Evolutionary conservation across 495 filamentous ascomycete species (phyloP).

Genomic region (Penicillium subrubescens): DNA sequence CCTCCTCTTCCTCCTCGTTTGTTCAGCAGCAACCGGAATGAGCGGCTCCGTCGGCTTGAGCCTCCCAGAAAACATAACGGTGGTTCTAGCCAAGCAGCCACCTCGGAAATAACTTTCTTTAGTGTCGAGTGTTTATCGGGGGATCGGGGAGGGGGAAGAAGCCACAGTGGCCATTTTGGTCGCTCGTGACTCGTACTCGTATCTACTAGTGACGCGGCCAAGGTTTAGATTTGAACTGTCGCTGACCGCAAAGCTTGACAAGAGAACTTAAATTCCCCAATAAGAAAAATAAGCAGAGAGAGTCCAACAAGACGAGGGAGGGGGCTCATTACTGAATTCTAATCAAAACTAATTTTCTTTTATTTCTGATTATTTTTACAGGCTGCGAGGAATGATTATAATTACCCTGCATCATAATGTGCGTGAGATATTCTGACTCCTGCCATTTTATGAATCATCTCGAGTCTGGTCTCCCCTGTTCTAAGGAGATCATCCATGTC

Average conservation of each 20-base stretch:
- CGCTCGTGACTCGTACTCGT: conserved; percentile 32
- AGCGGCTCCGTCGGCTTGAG: conserved; percentile 22
- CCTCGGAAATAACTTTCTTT: conserved; percentile 12
- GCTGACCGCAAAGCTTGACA: conserved; percentile 25
- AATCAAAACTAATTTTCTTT: not conserved
- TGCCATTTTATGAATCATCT: not conserved
- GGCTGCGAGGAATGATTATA: not conserved
- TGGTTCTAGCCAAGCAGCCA: conserved; percentile 18
- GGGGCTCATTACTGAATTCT: not conserved
- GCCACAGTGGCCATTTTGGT: conserved; percentile 25
- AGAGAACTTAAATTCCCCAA: conserved; percentile 6
- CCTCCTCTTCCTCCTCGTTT: not conserved
- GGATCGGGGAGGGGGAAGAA: conserved; percentile 9
- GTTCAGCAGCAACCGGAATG: not conserved
- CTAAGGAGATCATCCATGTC: conserved; percentile 1
- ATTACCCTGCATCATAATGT: not conserved
- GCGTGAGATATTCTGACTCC: not conserved
- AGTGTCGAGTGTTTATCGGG: conserved; percentile 2
- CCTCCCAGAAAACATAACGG: conserved; percentile 15
- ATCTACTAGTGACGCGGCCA: conserved; percentile 27
- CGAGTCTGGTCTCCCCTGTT: conserved; percentile 4
- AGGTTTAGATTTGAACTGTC: conserved; percentile 23
- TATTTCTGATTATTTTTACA: not conserved
- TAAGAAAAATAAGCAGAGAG: conserved; percentile 1
- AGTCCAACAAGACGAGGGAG: not conserved